Percentiles rank a stretch among this genome's conserved stretches.
phyloP scores from a whole-genome alignment of 805 yeast species.

The Suhomyces vadensis region DNA sequence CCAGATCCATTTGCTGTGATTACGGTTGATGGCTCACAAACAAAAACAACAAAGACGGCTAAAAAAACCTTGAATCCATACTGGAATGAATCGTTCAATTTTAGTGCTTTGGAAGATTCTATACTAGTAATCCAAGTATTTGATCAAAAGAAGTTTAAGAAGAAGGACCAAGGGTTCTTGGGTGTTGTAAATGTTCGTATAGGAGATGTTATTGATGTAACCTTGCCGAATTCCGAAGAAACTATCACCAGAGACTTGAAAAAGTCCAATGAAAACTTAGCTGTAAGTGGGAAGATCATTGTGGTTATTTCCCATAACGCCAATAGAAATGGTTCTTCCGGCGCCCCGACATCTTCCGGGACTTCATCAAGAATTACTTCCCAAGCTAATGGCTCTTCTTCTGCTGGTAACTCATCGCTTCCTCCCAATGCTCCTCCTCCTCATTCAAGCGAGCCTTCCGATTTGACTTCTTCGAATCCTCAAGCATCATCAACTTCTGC shows the following conservation, averaged over 20 bases:
- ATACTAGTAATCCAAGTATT: constrained; percentile 91
- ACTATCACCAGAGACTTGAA: constrained; percentile 91
- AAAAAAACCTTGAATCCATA: constrained; percentile 94
- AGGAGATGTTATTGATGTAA: constrained; percentile 81
- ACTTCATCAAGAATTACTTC: constrained; percentile 17
- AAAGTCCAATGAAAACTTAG: constrained; percentile 85
- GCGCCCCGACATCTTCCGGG: constrained; percentile 18
- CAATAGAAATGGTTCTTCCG: constrained; percentile 18
- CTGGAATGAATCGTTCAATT: constrained; percentile 92
- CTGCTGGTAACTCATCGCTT: constrained; percentile 13
- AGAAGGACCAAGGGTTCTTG: constrained; percentile 96
- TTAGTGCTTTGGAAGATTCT: constrained; percentile 75
- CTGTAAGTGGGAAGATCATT: constrained; percentile 91
- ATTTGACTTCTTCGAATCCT: constrained; percentile 14
- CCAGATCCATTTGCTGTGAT: constrained; percentile 98
- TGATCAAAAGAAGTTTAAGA: constrained; percentile 95
- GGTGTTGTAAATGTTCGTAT: constrained; percentile 93
- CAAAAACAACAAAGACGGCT: constrained; percentile 91
- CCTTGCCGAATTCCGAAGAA: constrained; percentile 57
- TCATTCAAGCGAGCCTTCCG: constrained; percentile 10
- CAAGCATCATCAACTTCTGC: constrained; percentile 15
- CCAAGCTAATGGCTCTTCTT: constrained; percentile 7
- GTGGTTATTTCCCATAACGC: constrained; percentile 61
- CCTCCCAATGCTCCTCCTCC: constrained; percentile 15
- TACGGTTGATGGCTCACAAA: constrained; percentile 96